Base-by-base conservation (phyloP, 768 basidiomycete species). In the Lactifluus hygrophoroides region DNA sequence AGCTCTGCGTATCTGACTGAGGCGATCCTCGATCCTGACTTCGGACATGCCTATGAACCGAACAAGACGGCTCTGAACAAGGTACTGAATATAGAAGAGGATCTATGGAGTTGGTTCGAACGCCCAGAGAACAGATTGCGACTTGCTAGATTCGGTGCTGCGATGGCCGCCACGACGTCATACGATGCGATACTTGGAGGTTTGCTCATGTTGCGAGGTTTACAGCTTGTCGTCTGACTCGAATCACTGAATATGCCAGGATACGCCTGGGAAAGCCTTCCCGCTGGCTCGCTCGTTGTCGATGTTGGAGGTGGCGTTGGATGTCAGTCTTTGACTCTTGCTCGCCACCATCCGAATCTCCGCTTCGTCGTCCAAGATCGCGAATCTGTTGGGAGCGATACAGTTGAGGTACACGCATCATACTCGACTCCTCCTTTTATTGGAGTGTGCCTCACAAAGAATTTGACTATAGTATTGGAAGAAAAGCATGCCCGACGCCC, bases 1-100 rank as follows among this genome's bases (percentile, higher is more conserved):
- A 46, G 54, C 11, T 59, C 61, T 16, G 61, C 63, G 1, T 67
- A 67, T 46, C 54, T 68, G 6, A 11, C 62, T 1, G 68, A 70
- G 42, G 54, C 60, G 0, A 34, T 71, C 10, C 44, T 62, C 25
- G 58, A 63, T 16, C 55, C 65, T 9, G 57, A 50, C 11, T 10
- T 38, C 11, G 57, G 42, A 21, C 50, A 51, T 23, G 19, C 50
- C 5, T 25, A 14, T 16, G 43, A 45, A 34, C 1, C 43, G 23
- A 38, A 28, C 17, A 58, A 54, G 32, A 23, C 57, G 1, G 42
- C 57, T 34, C 9, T 58, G 21, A 51, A 46, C 30, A 51, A 37
- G 37, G 57, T 51, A 13, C 37, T 25, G 35, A 37, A 34, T 21
- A 17, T 28, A 34, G 43, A 58, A 5, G 43, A 11, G 4, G 40